phyloP scores from a whole-genome alignment of 192 early-diverging fungal genomes.

The Coemansia sp. region DNA sequence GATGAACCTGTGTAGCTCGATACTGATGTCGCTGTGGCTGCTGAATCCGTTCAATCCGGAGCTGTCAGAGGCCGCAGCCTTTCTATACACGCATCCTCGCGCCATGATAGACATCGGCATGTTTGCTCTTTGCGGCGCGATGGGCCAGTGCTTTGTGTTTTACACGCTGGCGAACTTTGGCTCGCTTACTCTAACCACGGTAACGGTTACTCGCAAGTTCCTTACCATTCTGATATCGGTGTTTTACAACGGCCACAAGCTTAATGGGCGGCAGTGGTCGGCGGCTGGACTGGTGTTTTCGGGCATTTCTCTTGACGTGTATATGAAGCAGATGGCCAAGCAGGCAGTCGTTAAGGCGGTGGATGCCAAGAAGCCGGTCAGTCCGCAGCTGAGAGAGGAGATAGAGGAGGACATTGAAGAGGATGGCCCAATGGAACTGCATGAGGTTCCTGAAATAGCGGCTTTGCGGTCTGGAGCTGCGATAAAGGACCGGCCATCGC shows the following conservation, averaged over 20 bases:
- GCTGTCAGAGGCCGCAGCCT: constrained; percentile 67
- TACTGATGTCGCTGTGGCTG: constrained; percentile 72
- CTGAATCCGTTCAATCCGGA: constrained; percentile 77
- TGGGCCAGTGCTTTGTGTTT: constrained; percentile 99
- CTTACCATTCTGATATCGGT: constrained; percentile 92
- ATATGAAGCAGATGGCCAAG: constrained; percentile 62
- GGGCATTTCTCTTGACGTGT: constrained; percentile 77
- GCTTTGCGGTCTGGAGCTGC: constrained; percentile 8
- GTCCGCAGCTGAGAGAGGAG: not conserved
- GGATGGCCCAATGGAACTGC: constrained; percentile 10
- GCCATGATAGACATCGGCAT: constrained; percentile 80
- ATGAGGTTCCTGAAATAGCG: constrained; percentile 8
- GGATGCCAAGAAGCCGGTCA: constrained; percentile 1
- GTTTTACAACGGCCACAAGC: constrained; percentile 78
- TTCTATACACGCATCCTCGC: constrained; percentile 73
- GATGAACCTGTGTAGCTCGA: constrained; percentile 85
- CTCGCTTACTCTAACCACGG: constrained; percentile 83
- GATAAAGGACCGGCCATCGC: not conserved
- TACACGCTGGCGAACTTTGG: constrained; percentile 90
- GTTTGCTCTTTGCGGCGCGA: constrained; percentile 87
- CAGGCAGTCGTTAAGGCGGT: constrained; percentile 6
- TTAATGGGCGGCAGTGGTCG: constrained; percentile 81
- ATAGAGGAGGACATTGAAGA: constrained; percentile 2
- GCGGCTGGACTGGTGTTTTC: constrained; percentile 84
- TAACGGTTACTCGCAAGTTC: constrained; percentile 96